Percentiles rank a stretch among this genome's conserved stretches.
Conservation (phyloP, 2,329 filamentous ascomycete species). For the Scytalidium sp. region DNA sequence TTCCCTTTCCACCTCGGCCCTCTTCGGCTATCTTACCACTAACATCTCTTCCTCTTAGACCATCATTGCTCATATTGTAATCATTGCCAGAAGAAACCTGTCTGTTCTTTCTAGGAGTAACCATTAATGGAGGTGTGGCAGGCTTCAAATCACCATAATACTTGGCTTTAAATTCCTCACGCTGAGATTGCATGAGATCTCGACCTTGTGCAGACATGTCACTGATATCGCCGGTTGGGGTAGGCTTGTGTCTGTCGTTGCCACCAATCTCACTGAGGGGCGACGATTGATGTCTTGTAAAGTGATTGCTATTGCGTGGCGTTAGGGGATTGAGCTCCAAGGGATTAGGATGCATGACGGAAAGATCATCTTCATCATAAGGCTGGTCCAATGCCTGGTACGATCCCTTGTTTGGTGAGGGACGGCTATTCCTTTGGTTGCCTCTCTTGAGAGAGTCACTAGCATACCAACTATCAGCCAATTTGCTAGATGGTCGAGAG, state of each 20-base stretch:
- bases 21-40: conserved; percentile 75
- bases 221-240: conserved; percentile 43
- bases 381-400: conserved; percentile 32
- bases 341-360: conserved; percentile 46
- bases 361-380: conserved; percentile 35
- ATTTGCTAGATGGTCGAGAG: conserved; percentile 8
- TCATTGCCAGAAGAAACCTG: conserved; percentile 61
- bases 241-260: conserved; percentile 42
- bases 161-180: conserved; percentile 44
- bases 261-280: conserved; percentile 44
- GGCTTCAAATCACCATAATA: conserved; percentile 58
- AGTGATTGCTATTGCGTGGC: conserved; percentile 33
- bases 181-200: conserved; percentile 12
- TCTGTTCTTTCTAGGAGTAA: conserved; percentile 36
- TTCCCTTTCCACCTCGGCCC: conserved; percentile 37
- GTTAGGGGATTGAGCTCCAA: conserved; percentile 48
- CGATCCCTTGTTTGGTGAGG: conserved; percentile 17
- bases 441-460: conserved; percentile 23
- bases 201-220: conserved; percentile 26
- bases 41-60: conserved; percentile 50
- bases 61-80: conserved; percentile 28
- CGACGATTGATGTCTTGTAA: conserved; percentile 22
- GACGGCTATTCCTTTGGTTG: conserved; percentile 23
- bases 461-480: conserved; percentile 21
- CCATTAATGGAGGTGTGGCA: conserved; percentile 50